Evolutionary conservation across 2,329 filamentous ascomycete species (phyloP).

Genomic region (Calonectria fujianensis): DNA sequence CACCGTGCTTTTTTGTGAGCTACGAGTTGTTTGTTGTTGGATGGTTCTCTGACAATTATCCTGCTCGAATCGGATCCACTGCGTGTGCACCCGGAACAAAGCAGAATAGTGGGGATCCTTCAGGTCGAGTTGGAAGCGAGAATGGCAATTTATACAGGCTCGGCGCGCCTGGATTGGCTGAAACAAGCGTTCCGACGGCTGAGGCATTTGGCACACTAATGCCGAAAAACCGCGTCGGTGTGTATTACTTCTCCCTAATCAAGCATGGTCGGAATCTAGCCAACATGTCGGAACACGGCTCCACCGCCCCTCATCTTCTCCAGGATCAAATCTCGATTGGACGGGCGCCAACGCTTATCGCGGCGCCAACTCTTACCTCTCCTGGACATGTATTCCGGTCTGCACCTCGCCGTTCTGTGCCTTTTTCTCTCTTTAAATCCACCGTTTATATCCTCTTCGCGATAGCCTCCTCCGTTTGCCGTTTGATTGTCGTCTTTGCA

Average conservation of each 20-base stretch:
- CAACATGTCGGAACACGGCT: slow-evolving; percentile 1
- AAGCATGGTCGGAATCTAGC: slow-evolving; percentile 16
- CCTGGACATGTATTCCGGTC: slow-evolving; percentile 20
- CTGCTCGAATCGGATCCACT: neutral
- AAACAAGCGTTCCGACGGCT: slow-evolving; percentile 11
- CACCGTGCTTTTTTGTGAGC: neutral
- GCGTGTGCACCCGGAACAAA: neutral
- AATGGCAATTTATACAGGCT: neutral
- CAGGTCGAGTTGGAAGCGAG: neutral
- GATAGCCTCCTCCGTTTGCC: neutral
- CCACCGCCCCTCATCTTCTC: slow-evolving; percentile 7
- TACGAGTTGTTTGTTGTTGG: neutral
- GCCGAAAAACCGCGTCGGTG: slow-evolving; percentile 13
- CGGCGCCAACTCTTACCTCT: slow-evolving; percentile 6
- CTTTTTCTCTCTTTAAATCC: neutral
- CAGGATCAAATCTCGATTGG: slow-evolving; percentile 28
- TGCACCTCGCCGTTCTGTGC: neutral
- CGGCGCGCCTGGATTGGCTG: neutral
- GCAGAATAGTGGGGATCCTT: neutral
- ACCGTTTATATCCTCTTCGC: neutral
- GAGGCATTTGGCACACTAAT: slow-evolving; percentile 13
- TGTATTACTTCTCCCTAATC: slow-evolving; percentile 14
- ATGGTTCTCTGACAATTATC: neutral
- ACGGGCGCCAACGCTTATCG: slow-evolving; percentile 1
- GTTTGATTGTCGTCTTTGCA: neutral